Base-by-base conservation (phyloP, 495 filamentous ascomycete species). In the Hypoxylon subgilvum region DNA sequence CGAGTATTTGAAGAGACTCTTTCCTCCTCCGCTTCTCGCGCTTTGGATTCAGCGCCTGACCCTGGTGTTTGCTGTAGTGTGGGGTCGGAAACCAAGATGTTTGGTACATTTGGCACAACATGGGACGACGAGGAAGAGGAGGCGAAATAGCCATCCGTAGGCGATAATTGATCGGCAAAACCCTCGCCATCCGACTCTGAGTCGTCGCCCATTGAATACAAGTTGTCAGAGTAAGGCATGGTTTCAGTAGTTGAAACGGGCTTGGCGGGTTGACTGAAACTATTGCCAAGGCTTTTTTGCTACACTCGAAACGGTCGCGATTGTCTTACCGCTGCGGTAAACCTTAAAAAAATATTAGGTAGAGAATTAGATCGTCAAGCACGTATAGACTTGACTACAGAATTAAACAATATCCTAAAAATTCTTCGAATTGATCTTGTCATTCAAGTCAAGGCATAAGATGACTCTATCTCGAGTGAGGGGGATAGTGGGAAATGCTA, bases 221-320 rank as follows among this genome's bases (percentile, higher is more conserved):
- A 61, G 46, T 77, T 71, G 63, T 78, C 77, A 7, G 76, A 75
- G 62, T 78, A 77, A 1, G 76, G 74, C 55, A 67, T 70, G 42
- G 45, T 59, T 40, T 46, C 55, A 42, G 39, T 39, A 18, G 45
- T 66, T 68, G 61, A 68, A 62, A 66, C 69, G 13, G 12, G 48
- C 56, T 65, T 57, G 49, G 52, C 52, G 18, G 28, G 27, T 14
- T 23, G 56, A 55, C 34, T 65, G 64, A 67, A 62, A 62, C 60
- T 63, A 67, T 66, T 58, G 58, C 66, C 63, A 66, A 61, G 62
- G 40, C 39, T 23, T 25, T 18, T 56, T 22, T 43, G 46, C 31
- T 52, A 56, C 48, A 58, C 47, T 52, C 39, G 59, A 64, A 61
- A 69, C 63, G 42, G 7, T 59, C 40, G 45, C 30, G 19, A 25